phyloP scores from a whole-genome alignment of 176 grass and related monocot species.

The Tuctoria greenei region DNA sequence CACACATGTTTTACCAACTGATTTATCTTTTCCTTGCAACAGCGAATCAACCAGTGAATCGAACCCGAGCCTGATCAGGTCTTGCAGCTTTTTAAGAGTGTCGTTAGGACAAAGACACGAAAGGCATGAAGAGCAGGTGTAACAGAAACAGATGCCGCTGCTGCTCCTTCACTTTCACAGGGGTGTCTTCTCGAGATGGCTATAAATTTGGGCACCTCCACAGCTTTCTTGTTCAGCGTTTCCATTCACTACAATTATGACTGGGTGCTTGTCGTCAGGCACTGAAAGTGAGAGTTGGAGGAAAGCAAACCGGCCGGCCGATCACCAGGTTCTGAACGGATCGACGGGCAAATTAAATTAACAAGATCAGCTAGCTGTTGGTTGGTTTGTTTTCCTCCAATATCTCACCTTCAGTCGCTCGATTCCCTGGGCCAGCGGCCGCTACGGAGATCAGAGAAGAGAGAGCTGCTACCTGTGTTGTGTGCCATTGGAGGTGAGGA shows the following conservation, averaged over 20 bases:
- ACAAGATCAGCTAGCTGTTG: neutral
- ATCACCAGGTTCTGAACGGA: neutral
- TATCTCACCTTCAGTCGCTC: constrained; percentile 35
- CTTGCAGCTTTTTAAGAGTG: constrained; percentile 2
- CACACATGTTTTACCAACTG: too few species aligned
- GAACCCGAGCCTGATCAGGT: too few species aligned
- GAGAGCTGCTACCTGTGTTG: neutral
- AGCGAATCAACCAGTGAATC: too few species aligned
- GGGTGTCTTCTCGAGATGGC: constrained; percentile 2
- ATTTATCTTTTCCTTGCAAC: too few species aligned
- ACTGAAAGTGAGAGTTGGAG: constrained; percentile 52
- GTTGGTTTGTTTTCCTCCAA: constrained; percentile 54
- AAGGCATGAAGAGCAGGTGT: constrained; percentile 9
- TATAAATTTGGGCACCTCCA: constrained; percentile 26
- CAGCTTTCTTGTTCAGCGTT: neutral
- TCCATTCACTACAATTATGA: neutral
- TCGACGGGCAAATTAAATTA: neutral
- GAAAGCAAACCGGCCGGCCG: constrained; percentile 32
- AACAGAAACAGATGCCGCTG: constrained; percentile 17
- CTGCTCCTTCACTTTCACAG: too few species aligned
- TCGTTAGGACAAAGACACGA: constrained; percentile 3
- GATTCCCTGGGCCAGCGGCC: constrained; percentile 13
- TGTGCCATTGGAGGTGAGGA: constrained; percentile 33
- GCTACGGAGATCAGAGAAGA: neutral
- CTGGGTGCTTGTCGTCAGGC: neutral